Conservation (phyloP, 441 rosid genomes). For the Sinapis alba region DNA sequence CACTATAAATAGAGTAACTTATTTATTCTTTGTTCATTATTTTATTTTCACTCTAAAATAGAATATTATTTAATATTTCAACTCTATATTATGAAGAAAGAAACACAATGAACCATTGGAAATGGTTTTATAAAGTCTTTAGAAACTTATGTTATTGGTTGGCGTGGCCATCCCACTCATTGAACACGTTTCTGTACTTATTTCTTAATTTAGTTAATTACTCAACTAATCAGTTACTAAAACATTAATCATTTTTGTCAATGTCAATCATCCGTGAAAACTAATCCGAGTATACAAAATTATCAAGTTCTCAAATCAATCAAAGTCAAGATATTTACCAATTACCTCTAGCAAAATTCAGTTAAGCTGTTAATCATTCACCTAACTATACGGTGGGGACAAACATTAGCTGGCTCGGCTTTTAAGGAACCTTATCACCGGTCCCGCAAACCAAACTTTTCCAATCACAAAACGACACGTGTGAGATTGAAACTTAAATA, state of each 20-base stretch:
- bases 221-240: not conserved
- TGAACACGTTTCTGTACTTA: constrained; percentile 24
- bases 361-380: constrained; percentile 7
- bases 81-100: no score
- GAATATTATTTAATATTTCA: no score
- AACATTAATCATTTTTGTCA: not conserved
- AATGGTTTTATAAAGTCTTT: no score
- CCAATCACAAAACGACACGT: not conserved
- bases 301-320: not conserved
- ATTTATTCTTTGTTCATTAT: no score
- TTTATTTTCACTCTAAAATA: no score
- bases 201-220: constrained; percentile 3
- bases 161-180: constrained; percentile 13
- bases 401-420: constrained; percentile 24
- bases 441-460: not conserved
- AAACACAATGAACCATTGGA: no score
- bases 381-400: constrained; percentile 24
- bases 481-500: not conserved
- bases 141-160: no score
- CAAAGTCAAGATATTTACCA: constrained; percentile 9
- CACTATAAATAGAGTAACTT: no score
- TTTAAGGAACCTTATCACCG: not conserved
- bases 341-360: constrained; percentile 8
- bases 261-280: not conserved
- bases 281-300: not conserved